phyloP scores from a whole-genome alignment of 306 rosid species.

The Medicago arabica region DNA sequence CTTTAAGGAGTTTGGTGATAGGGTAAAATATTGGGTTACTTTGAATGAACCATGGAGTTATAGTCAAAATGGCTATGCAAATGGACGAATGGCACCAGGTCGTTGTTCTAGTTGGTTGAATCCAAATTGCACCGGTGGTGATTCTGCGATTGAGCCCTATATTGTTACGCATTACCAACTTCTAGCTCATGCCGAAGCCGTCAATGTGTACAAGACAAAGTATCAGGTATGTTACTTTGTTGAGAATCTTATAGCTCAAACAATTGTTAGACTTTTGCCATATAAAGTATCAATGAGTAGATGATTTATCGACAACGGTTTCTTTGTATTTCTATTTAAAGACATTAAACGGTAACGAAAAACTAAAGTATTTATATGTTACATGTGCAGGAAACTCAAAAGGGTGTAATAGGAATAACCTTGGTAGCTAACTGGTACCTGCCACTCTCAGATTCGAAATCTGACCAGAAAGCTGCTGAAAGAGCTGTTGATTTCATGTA shows the following conservation, averaged over 20 bases:
- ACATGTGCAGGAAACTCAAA: slow-evolving; percentile 46
- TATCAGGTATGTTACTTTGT: background rate
- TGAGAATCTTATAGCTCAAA: too few relatives aligned
- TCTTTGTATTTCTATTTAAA: background rate
- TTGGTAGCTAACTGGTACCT: slow-evolving; percentile 44
- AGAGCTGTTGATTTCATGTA: slow-evolving; percentile 53
- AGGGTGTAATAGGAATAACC: slow-evolving; percentile 58
- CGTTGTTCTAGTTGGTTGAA: background rate
- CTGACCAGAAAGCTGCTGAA: slow-evolving; percentile 39
- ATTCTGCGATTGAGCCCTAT: background rate
- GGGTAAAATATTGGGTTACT: background rate
- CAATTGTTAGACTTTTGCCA: background rate
- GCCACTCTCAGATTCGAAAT: slow-evolving; percentile 39
- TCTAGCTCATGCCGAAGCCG: background rate
- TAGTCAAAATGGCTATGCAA: background rate
- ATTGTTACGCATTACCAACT: background rate
- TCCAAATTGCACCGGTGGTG: background rate
- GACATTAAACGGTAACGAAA: background rate
- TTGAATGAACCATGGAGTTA: slow-evolving; percentile 1
- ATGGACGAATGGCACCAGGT: background rate
- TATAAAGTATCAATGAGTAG: background rate
- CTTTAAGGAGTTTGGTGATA: background rate
- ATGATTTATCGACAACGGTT: too few relatives aligned
- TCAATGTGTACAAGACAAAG: background rate
- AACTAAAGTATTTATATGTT: background rate